Conservation (phyloP, 129 eudicot genomes). For the Tagetes patula region DNA sequence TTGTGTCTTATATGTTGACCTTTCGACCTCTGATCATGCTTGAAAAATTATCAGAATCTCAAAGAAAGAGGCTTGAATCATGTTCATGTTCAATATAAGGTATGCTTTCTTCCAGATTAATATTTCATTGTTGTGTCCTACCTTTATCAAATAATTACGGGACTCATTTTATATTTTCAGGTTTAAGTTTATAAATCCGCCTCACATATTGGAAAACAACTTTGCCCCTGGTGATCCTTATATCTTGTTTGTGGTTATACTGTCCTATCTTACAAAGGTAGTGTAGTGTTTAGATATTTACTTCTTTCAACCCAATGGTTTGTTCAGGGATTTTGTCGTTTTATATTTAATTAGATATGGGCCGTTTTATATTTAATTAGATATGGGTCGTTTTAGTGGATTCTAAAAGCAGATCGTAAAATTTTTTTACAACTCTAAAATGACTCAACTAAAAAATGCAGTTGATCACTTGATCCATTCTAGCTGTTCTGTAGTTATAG, state of each 20-base stretch:
- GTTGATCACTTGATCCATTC: too few species aligned
- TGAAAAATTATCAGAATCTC: conserved; percentile 56
- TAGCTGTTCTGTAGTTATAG: too few species aligned
- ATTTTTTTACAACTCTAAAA: too few species aligned
- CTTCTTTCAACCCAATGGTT: background rate
- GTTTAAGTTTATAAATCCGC: background rate
- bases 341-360: background rate
- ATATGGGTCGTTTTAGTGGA: too few species aligned
- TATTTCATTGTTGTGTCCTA: conserved; percentile 5
- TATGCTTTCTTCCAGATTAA: conserved; percentile 19
- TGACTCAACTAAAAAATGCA: too few species aligned
- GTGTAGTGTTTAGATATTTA: conserved; percentile 29
- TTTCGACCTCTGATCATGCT: conserved; percentile 12
- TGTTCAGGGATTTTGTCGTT: background rate
- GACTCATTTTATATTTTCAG: conserved; percentile 9
- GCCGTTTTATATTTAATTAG: background rate
- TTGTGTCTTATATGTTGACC: background rate
- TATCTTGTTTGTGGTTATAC: conserved; percentile 15
- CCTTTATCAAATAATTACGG: conserved; percentile 15
- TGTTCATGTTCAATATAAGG: conserved; percentile 21
- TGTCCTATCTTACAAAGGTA: conserved; percentile 3
- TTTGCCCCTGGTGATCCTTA: background rate
- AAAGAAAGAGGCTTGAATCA: conserved; percentile 79
- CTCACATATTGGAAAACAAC: background rate
- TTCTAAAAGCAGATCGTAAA: too few species aligned